These are phyloP conservation scores for Boletellus sp. DNA, from an alignment of 768 basidiomycete species.

Conservation along the genomic window DNA sequence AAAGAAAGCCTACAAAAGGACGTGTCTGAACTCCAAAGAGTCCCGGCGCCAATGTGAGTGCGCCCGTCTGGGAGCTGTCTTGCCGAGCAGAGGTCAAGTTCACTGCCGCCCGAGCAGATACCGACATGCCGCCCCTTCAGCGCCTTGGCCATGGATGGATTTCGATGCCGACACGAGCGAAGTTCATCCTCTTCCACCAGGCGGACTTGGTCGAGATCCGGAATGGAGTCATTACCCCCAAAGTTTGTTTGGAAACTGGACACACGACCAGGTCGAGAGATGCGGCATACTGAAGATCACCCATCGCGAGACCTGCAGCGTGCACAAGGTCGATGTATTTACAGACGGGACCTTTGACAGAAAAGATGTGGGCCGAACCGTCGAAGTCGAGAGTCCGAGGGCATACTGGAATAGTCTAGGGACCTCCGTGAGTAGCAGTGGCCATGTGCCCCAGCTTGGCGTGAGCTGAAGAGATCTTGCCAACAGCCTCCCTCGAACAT, in stretches of 20 bases:
- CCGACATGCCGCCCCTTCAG: conserved; percentile 39
- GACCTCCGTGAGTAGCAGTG: conserved; percentile 32
- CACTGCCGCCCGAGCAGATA: conserved; percentile 19
- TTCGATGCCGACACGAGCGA: conserved; percentile 28
- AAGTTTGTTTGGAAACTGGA: conserved; percentile 35
- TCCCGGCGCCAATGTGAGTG: conserved; percentile 28
- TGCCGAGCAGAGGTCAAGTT: background rate
- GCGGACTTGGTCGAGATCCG: background rate
- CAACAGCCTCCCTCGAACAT: conserved; percentile 33
- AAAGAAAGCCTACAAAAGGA: conserved; percentile 9
- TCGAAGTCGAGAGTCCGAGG: conserved; percentile 15
- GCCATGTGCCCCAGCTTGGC: background rate
- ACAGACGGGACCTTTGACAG: conserved; percentile 16
- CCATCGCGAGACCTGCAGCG: conserved; percentile 6
- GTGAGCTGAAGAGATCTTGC: background rate
- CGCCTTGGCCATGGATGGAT: conserved; percentile 43
- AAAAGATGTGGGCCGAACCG: background rate
- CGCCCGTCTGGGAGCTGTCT: background rate
- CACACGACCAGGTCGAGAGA: conserved; percentile 28
- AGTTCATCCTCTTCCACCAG: conserved; percentile 16
- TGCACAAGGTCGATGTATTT: conserved; percentile 26
- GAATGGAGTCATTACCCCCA: conserved; percentile 31
- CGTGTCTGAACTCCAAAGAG: conserved; percentile 14
- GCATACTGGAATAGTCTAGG: conserved; percentile 31
- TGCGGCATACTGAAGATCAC: conserved; percentile 24